Percentiles rank a stretch among this genome's conserved stretches.
phyloP scores from a whole-genome alignment of 345 rosid genomes.

The Salix exigua region DNA sequence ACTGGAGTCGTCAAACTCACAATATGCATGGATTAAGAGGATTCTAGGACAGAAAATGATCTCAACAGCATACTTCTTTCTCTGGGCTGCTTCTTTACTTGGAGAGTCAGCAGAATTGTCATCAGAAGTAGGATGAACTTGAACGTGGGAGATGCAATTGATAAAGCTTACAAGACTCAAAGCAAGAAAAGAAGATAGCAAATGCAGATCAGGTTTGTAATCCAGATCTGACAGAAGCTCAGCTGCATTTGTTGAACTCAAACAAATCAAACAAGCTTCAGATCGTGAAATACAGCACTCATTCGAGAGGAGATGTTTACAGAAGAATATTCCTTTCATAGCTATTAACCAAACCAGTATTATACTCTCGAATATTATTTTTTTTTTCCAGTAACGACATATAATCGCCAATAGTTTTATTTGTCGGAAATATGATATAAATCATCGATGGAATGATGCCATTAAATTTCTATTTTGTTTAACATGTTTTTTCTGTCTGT shows the following conservation, averaged over 20 bases:
- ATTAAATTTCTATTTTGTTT: too few relatives aligned
- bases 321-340: background rate
- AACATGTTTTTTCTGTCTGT: too few relatives aligned
- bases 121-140: conserved; percentile 64
- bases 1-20: background rate
- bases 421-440: too few relatives aligned
- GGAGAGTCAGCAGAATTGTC: conserved; percentile 38
- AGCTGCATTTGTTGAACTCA: background rate
- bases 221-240: background rate
- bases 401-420: too few relatives aligned
- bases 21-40: background rate
- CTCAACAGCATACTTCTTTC: conserved; percentile 42
- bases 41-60: background rate
- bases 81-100: conserved; percentile 24
- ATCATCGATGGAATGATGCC: too few relatives aligned
- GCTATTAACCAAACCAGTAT: background rate
- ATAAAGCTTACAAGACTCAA: background rate
- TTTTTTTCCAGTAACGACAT: too few relatives aligned
- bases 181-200: background rate
- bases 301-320: background rate
- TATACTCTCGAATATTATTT: background rate
- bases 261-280: background rate
- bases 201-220: background rate
- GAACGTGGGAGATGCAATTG: conserved; percentile 25
- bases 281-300: background rate